phyloP scores from a whole-genome alignment of 1,284 basidiomycete genomes.

The Coniferiporia sulphurascens region DNA sequence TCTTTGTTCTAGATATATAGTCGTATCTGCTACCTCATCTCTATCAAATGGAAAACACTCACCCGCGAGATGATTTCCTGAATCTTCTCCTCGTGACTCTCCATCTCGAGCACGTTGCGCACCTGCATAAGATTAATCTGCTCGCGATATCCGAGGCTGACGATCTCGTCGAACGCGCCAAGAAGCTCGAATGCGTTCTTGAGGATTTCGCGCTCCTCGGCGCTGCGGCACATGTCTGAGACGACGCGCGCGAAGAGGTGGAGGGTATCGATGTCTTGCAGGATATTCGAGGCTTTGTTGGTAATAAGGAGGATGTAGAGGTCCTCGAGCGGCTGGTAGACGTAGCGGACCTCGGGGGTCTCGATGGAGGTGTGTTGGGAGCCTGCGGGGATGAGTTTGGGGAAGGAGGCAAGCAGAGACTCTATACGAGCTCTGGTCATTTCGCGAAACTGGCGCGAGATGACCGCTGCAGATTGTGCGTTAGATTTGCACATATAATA shows the following conservation, averaged over 20 bases:
- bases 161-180: slow-evolving; percentile 95
- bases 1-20: slow-evolving; percentile 79
- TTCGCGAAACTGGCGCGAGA: slow-evolving; percentile 95
- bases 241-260: slow-evolving; percentile 93
- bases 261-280: slow-evolving; percentile 97
- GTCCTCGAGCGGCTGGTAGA: slow-evolving; percentile 98
- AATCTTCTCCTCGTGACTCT: slow-evolving; percentile 99
- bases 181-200: slow-evolving; percentile 94
- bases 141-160: slow-evolving; percentile 92
- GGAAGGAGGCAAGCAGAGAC: slow-evolving; percentile 93
- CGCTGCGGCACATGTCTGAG: slow-evolving; percentile 85
- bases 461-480: slow-evolving; percentile 64
- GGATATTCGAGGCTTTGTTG: slow-evolving; percentile 96
- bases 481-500: not conserved
- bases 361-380: slow-evolving; percentile 98
- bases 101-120: slow-evolving; percentile 92
- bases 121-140: slow-evolving; percentile 91
- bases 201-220: slow-evolving; percentile 87
- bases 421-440: slow-evolving; percentile 93
- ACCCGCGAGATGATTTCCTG: slow-evolving; percentile 97
- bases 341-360: slow-evolving; percentile 90
- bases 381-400: slow-evolving; percentile 94
- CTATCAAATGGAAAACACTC: slow-evolving; percentile 26
- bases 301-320: slow-evolving; percentile 98
- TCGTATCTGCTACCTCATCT: not conserved